A percentile compares a stretch with the other conserved stretches of the same genome.
These are phyloP conservation scores for Nymphaea thermarum DNA, from an alignment of 164 flowering plant species.

Conservation along the genomic window DNA sequence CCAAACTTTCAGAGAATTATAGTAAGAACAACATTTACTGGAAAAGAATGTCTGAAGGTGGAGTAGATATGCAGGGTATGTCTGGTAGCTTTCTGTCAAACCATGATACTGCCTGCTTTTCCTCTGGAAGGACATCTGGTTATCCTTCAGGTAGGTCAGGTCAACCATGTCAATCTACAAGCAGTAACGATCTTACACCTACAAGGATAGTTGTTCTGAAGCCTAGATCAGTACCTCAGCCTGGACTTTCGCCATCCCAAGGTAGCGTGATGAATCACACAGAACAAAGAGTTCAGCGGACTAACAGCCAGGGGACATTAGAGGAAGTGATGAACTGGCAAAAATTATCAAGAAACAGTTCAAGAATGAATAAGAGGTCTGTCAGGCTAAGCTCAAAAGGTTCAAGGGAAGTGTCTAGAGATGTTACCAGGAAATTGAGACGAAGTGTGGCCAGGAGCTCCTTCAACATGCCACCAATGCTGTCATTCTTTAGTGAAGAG, in stretches of 20 bases:
- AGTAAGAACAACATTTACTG: slow-evolving; percentile 7
- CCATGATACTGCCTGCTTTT: slow-evolving; percentile 11
- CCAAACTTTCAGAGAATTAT: slow-evolving; percentile 1
- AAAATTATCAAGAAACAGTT: not conserved
- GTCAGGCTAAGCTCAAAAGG: slow-evolving; percentile 27
- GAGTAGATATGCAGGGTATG: slow-evolving; percentile 10
- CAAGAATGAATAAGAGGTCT: slow-evolving; percentile 6
- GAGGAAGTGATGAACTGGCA: not conserved
- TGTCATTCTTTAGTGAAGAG: not conserved
- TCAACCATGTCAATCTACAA: slow-evolving; percentile 11
- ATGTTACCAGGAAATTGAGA: slow-evolving; percentile 27
- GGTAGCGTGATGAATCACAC: not conserved
- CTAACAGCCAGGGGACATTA: not conserved
- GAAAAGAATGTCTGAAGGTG: slow-evolving; percentile 8
- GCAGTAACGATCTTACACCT: slow-evolving; percentile 18
- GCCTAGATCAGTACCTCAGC: slow-evolving; percentile 26
- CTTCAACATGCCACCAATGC: not conserved
- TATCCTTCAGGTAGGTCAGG: slow-evolving; percentile 14
- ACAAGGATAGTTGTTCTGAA: slow-evolving; percentile 84
- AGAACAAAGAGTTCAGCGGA: not conserved
- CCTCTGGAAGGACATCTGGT: slow-evolving; percentile 2
- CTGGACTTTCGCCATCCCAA: not conserved
- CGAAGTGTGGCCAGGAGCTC: slow-evolving; percentile 4
- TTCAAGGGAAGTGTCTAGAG: slow-evolving; percentile 55
- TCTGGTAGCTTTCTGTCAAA: slow-evolving; percentile 11